Evolutionary conservation across 2,329 filamentous ascomycete species (phyloP), one percentile per base, ranked within the genome.

Genomic region (Metarhizium robertsii): DNA sequence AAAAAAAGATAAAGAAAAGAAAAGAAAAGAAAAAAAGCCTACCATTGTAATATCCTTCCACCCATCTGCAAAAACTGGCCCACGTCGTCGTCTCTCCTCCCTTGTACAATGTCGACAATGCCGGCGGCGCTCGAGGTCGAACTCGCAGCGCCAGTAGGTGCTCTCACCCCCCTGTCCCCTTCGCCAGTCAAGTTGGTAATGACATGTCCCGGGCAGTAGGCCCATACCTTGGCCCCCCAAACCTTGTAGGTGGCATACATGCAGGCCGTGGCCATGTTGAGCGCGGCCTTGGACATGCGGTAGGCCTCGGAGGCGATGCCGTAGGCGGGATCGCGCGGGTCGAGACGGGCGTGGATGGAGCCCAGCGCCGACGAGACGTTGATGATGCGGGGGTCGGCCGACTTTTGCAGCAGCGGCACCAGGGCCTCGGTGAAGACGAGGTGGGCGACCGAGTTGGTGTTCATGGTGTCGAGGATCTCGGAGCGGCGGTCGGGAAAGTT

Each of bases 361-460:
- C 69, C 69, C 50, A 68, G 61, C 4, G 55, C 59, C 0, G 67
- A 68, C 0, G 69, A 68, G 30, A 73, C 64, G 53, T 72, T 64
- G 52, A 73, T 58, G 54, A 72, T 54, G 42, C 63, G 64, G 4
- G 66, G 64, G 14, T 58, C 60, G 2, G 56, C 34, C 2, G 66
- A 64, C 29, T 65, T 68, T 18, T 55, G 52, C 6, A 73, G 65
- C 2, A 73, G 58, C 4, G 65, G 64, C 53, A 66, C 62, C 11
- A 73, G 54, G 0, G 64, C 59, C 51, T 70, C 62, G 1, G 69
- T 67, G 7, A 70, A 53, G 1, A 67, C 36, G 11, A 61, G 42
- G 2, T 61, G 60, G 6, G 68, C 65, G 40, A 71, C 65, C 38
- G 64, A 63, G 61, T 73, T 72, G 50, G 66, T 65, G 55, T 83